Evolutionary conservation across 768 basidiomycete species (phyloP), one percentile per base, ranked within the genome.

Genomic region (Tricholoma hemisulphureum): DNA sequence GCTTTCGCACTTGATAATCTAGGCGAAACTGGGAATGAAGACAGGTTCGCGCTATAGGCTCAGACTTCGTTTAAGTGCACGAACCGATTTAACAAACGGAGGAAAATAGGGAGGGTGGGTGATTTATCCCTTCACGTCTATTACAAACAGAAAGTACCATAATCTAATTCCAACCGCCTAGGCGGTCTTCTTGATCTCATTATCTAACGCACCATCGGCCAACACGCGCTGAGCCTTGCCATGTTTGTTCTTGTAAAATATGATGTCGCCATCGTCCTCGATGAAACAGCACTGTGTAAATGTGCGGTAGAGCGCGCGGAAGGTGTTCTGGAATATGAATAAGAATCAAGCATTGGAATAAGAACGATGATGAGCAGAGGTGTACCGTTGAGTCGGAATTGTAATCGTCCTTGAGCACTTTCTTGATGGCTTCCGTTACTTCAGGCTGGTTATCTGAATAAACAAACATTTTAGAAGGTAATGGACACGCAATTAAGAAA

Each of bases 201-300:
- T 53, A 13, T 59, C 51, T 23, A 63, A 43, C 8, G 58, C 60
- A n/a, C 50, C 63, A 7, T 63, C 58, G 6, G 74, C 72, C 16
- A 77, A 56, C 13, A 70, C 63, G 24, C 81, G 75, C 5, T 66
- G 61, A 14, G 77, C 71, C 34, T 74, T 64, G 6, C 84, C 84
- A 13, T 80, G 61, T 56, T 70, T 75, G 65, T 85, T 81, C 70
- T 81, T 83, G 72, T 84, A 85, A 67, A 87, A 86, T 0, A 86
- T 75, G 57, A 86, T 80, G 49, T 80, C 78, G 10, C 83, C 85
- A 23, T 85, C 77, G 51, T 86, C 84, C 65, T 87, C 85, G 46
- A 86, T 80, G 70, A 85, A 86, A 57, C 75, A 75, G 69, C 86
- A 86, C 61, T 83, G 69, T 1, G 80, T 83, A 69, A 86, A 86